A percentile compares a stretch with the other conserved stretches of the same genome.
Conservation (phyloP, 1,139 yeast species). For the Suhomyces maxii region DNA sequence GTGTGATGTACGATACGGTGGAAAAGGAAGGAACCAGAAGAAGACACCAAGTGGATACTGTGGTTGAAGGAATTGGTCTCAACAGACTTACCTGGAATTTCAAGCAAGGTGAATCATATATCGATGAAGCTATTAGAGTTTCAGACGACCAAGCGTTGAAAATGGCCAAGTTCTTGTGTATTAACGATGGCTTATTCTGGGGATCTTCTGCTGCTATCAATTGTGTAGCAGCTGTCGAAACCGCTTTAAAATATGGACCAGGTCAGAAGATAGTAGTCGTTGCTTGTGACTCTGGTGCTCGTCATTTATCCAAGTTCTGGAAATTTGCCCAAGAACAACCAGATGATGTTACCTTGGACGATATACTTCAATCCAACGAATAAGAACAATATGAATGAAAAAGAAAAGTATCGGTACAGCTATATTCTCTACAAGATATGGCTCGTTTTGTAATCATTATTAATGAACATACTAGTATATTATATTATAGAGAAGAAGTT, state of each 20-base stretch:
- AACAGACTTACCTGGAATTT: conserved; percentile 85
- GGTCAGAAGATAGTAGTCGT: conserved; percentile 81
- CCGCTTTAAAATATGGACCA: conserved; percentile 57
- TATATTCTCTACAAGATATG: neutral
- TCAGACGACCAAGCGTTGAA: conserved; percentile 75
- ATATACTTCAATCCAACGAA: conserved; percentile 19
- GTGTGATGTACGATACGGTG: conserved; percentile 88
- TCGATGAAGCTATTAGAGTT: conserved; percentile 81
- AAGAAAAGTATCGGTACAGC: too few species aligned
- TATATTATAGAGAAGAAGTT: neutral
- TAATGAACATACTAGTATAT: neutral
- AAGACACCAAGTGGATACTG: conserved; percentile 93
- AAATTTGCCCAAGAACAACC: conserved; percentile 52
- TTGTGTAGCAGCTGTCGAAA: conserved; percentile 81
- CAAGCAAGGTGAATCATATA: conserved; percentile 61
- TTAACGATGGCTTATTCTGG: conserved; percentile 83
- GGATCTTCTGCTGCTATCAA: conserved; percentile 93
- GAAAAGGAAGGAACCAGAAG: conserved; percentile 93
- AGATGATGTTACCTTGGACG: conserved; percentile 30
- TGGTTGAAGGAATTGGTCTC: conserved; percentile 91
- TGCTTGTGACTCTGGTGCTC: conserved; percentile 88
- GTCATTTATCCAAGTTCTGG: conserved; percentile 94
- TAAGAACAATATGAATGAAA: neutral
- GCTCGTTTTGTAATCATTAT: neutral
- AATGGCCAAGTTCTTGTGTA: conserved; percentile 84